Base-by-base conservation (phyloP, 2,329 filamentous ascomycete species). In the Phyllosticta citrichinensis region DNA sequence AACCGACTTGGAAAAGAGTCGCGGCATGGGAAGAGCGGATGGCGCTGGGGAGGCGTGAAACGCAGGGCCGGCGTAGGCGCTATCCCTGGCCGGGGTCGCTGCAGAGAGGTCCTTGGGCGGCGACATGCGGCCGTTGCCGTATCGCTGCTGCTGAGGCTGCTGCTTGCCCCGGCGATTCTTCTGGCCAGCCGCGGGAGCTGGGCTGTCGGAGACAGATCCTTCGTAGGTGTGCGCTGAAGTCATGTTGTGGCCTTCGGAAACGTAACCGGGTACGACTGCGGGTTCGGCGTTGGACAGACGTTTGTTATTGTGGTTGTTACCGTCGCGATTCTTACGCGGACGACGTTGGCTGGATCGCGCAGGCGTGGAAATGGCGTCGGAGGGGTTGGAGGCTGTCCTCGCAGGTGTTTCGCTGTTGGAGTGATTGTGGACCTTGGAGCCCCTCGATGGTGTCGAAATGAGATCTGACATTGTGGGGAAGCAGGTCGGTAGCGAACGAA, bases 41-140 rank as follows among this genome's bases (percentile, higher is more conserved):
- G 94, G 88, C 1, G 92, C 93, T 20, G 94, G 94, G 9, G 94
- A 97, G 51, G 91, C 89, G 74, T 97, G 92, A 73, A 97, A 99
- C 5, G 91, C 95, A 35, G 93, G 88, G 14, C 93, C 94, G 50
- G 94, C 94, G 75, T 96, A 99, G 54, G 87, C 86, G 63, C 73
- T 70, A 63, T 72, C 69, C 63, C 84, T 79, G 55, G 71, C 69
- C 35, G 78, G 77, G 8, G 74, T 75, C 14, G 14, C 52, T 20
- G 27, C 54, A 53, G 30, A 22, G 3, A 24, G n/a, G 10, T 62
- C 33, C 50, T 56, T 61, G 17, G 59, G 59, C 50, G 59, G 55
- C 22, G 59, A 56, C 10, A 27, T n/a, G 33, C 50, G 40, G 40
- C 40, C 40, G 5, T 47, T 47, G 17, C 14, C 40, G 27, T 35